Evolutionary conservation across 2,329 filamentous ascomycete species (phyloP).

Genomic region (Fusarium poae): DNA sequence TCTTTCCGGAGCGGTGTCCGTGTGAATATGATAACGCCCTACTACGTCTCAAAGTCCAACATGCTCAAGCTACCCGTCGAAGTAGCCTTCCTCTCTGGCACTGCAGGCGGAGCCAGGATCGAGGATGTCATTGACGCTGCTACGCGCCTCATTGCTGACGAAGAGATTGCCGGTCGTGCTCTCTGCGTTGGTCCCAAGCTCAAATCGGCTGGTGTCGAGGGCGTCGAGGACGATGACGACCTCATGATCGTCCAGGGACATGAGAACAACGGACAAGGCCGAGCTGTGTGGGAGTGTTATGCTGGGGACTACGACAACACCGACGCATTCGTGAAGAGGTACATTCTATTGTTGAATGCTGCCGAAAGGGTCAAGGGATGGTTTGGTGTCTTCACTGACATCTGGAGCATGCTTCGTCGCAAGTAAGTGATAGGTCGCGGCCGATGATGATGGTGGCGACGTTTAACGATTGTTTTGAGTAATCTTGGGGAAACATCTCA

Average conservation of each 20-base stretch:
- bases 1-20: slow-evolving; percentile 64
- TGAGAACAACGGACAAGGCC: slow-evolving; percentile 56
- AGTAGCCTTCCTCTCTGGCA: slow-evolving; percentile 67
- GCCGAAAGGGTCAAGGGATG: slow-evolving; percentile 65
- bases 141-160: slow-evolving; percentile 71
- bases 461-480: background rate
- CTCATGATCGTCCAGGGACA: slow-evolving; percentile 48
- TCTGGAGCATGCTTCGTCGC: slow-evolving; percentile 43
- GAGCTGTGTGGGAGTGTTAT: slow-evolving; percentile 71
- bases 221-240: slow-evolving; percentile 53
- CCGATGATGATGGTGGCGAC: background rate
- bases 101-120: slow-evolving; percentile 61
- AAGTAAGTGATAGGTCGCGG: slow-evolving; percentile 26
- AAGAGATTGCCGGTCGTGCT: slow-evolving; percentile 67
- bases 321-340: slow-evolving; percentile 67
- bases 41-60: slow-evolving; percentile 73
- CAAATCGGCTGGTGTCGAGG: slow-evolving; percentile 37
- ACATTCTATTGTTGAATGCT: slow-evolving; percentile 67
- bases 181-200: slow-evolving; percentile 70
- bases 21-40: slow-evolving; percentile 75
- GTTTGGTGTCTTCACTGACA: slow-evolving; percentile 59
- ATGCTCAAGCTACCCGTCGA: slow-evolving; percentile 62
- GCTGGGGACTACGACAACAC: slow-evolving; percentile 68
- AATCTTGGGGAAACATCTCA: background rate
- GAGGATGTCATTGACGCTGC: slow-evolving; percentile 74